phyloP scores from a whole-genome alignment of 2,329 filamentous ascomycete species.

The Penicillium sp. region DNA sequence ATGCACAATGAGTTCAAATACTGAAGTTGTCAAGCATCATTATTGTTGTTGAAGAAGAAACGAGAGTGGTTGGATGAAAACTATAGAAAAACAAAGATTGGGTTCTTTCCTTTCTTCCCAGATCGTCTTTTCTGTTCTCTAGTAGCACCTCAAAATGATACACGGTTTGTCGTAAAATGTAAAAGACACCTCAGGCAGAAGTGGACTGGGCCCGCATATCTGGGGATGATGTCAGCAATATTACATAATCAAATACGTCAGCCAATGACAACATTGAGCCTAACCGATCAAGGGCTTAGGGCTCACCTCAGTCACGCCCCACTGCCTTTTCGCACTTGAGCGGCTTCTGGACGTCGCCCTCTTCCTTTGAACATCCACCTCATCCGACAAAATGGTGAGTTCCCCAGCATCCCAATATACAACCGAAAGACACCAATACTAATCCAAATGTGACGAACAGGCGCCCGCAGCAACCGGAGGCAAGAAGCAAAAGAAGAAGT shows the following conservation, averaged over 20 bases:
- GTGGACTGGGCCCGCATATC: no score
- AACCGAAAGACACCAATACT: slow-evolving; percentile 1
- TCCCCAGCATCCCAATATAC: slow-evolving; percentile 8
- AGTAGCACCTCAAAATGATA: neutral
- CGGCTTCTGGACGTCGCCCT: slow-evolving; percentile 11
- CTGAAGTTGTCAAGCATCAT: neutral
- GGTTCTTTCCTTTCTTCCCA: neutral
- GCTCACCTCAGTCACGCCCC: slow-evolving; percentile 27
- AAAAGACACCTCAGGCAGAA: slow-evolving; percentile 1
- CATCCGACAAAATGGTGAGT: slow-evolving; percentile 29
- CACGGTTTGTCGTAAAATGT: neutral
- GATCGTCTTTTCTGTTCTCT: neutral
- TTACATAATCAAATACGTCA: neutral
- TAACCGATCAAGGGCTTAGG: slow-evolving; percentile 30
- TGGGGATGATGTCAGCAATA: neutral
- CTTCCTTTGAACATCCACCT: slow-evolving; percentile 27
- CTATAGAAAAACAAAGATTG: neutral
- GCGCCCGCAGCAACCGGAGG: slow-evolving; percentile 49
- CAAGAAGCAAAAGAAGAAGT: slow-evolving; percentile 58
- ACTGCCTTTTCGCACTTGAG: slow-evolving; percentile 28
- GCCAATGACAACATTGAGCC: slow-evolving; percentile 15
- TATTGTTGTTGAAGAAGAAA: neutral
- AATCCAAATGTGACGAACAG: slow-evolving; percentile 30
- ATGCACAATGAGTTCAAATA: neutral
- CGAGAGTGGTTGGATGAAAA: neutral